Base-by-base conservation (phyloP, 129 eudicot species). In the Saussurea involucrata region DNA sequence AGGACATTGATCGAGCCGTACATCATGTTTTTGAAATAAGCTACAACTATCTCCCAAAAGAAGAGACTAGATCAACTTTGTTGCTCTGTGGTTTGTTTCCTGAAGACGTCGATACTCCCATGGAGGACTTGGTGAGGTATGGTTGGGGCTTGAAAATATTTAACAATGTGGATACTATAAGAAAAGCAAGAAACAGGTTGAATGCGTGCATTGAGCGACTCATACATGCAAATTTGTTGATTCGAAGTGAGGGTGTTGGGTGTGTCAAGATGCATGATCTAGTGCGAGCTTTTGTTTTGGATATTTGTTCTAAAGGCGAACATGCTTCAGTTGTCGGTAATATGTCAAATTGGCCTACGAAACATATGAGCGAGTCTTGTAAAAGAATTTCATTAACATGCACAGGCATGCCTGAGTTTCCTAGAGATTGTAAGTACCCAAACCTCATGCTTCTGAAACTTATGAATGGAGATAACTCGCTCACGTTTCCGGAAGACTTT, bases 211-310 rank as follows among this genome's bases (percentile, higher is more conserved):
- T 73, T 12, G 24, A 13, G 4, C 61, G 24, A 10, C 78, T 73
- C 5, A 32, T 10, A 33, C 3, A 20, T 18, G 72, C 72, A 29
- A 31, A 68, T 34, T 68, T 68, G 15, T 32, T 68, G 72, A 68
- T 18, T 4, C 27, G n/a, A 8, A 29, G 13, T 72, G 18, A 29
- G 33, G 11, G 0, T 0, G 6, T 0, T 15, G 68, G 46, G 34
- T 57, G 68, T 72, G 65, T 72, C 10, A 72, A 72, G 33, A 72
- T 72, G 67, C 77, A 72, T 20, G 77, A 72, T 72, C 77, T 72
- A 31, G 77, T 57, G 24, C 77, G n/a, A 20, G 46, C 46, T n/a
- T 72, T 72, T 20, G 77, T 72, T 6, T 31, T 72, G 5, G 24
- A 28, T 31, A 29, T 2, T 10, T 24, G 58, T 72, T 29, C 49